These are phyloP conservation scores for Nevesoporus exiguus DNA, from an alignment of 768 basidiomycete genomes.

Conservation along the genomic window DNA sequence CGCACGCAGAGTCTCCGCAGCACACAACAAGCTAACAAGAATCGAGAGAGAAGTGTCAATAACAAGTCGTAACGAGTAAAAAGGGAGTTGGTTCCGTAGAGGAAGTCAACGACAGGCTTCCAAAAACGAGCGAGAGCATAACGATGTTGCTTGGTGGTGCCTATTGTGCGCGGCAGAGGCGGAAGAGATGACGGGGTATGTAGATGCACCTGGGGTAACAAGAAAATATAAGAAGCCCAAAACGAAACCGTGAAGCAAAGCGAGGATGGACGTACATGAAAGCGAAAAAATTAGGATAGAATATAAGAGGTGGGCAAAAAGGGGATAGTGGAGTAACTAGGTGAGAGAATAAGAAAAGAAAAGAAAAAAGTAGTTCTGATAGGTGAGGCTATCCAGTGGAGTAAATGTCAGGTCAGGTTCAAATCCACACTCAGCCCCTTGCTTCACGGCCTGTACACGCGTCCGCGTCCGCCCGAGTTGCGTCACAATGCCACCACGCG, in stretches of 20 bases:
- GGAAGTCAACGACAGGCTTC: constrained; percentile 4
- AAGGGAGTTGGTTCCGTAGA: constrained; percentile 9
- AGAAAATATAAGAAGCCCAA: constrained; percentile 13
- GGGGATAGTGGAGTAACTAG: constrained; percentile 26
- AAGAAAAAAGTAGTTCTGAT: constrained; percentile 19
- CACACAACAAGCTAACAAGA: constrained; percentile 11
- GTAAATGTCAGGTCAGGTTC: constrained; percentile 15
- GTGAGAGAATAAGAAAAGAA: constrained; percentile 32
- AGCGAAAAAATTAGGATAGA: constrained; percentile 25
- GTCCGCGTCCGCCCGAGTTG: constrained; percentile 7
- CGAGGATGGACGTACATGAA: constrained; percentile 19
- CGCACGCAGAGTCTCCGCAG: constrained; percentile 9
- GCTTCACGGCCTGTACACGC: constrained; percentile 8
- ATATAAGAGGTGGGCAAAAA: constrained; percentile 20
- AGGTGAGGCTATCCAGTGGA: constrained; percentile 20
- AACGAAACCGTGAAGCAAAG: constrained; percentile 17
- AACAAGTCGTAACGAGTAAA: constrained; percentile 21
- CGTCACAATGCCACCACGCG: constrained; percentile 2
- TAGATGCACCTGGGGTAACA: constrained; percentile 22
- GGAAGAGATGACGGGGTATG: constrained; percentile 21
- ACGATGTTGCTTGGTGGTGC: constrained; percentile 21
- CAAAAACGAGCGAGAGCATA: constrained; percentile 28
- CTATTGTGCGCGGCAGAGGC: constrained; percentile 19
- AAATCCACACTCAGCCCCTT: constrained; percentile 17
- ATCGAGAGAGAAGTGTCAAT: constrained; percentile 14